Evolutionary conservation across 1,284 basidiomycete genomes (phyloP).

Genomic region (Porogramme epimiltina): DNA sequence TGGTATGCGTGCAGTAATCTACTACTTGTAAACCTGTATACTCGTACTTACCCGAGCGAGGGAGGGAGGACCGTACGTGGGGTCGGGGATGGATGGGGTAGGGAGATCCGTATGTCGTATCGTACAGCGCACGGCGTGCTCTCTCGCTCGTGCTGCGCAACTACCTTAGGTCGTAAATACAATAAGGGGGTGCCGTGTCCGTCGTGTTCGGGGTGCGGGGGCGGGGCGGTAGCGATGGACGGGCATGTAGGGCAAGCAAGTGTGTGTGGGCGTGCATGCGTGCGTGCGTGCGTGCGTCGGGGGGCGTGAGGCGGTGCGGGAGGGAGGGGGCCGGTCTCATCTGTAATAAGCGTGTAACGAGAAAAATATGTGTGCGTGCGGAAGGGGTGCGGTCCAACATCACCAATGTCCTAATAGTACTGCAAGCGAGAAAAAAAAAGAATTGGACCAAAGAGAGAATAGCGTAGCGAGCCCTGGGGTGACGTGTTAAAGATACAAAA

Average conservation of each 20-base stretch:
- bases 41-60: no score
- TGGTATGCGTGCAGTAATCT: conserved; percentile 7
- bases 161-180: conserved; percentile 11
- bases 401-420: conserved; percentile 9
- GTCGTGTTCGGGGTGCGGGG: background rate
- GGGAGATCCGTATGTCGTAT: conserved; percentile 4
- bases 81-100: no score
- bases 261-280: background rate
- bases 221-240: background rate
- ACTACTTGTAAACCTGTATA: conserved; percentile 6
- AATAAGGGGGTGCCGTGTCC: background rate
- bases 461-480: conserved; percentile 5
- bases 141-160: background rate
- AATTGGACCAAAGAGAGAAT: conserved; percentile 8
- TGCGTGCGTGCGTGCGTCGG: background rate
- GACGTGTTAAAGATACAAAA: conserved; percentile 9
- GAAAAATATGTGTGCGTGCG: background rate
- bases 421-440: background rate
- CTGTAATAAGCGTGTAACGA: conserved; percentile 1
- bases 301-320: background rate
- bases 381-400: conserved; percentile 3
- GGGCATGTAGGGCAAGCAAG: background rate
- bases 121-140: conserved; percentile 5
- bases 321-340: no score
- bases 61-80: no score